Base-by-base conservation (phyloP, 257 asterid genomes). In the Parsonsia alboflavescens region DNA sequence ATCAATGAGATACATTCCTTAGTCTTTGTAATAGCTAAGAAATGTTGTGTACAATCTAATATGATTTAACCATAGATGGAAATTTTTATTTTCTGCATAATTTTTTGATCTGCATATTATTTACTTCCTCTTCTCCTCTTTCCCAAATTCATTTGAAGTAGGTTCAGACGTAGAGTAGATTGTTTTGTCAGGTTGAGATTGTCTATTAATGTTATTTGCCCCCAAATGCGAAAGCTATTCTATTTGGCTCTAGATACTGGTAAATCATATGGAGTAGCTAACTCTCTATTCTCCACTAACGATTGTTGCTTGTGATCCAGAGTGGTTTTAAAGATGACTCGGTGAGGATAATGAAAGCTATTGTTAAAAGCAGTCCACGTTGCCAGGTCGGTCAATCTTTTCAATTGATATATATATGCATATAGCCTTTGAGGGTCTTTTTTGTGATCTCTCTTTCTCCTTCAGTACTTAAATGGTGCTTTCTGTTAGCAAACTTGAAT, bases 281-380 rank as follows among this genome's bases (percentile, higher is more conserved):
- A 30, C 24, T 56, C 28, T 19, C 39, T 16, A 17, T 68, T 9
- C 53, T 53, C 44, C 11, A n/a, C 46, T 67, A 19, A 30, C 68
- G 36, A 30, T 63, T 64, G 6, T 46, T 26, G 28, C 4, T 45
- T 57, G 49, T 45, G 12, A 16, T 58, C 81, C 84, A 93, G 98
- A 81, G 92, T 76, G 97, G 98, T 42, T 93, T 93, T 80, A 88
- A 85, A 62, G 97, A 91, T 68, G 95, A 91, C 44, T 89, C 98
- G 0, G 77, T 87, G 77, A 87, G 69, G 79, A 82, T 89, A 76
- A 91, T 88, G 98, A 93, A 70, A 86, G 50, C 76, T 26, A 90
- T 93, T 49, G 82, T 82, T 30, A 86, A 79, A 78, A 74, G 44
- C 81, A 88, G 80, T 72, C 72, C 77, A 63, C 77, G 79, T 76